A percentile compares a stretch with the other conserved stretches of the same genome.
These are phyloP conservation scores for Biscogniauxia mediterranea DNA, from an alignment of 2,329 filamentous ascomycete species.

Conservation along the genomic window DNA sequence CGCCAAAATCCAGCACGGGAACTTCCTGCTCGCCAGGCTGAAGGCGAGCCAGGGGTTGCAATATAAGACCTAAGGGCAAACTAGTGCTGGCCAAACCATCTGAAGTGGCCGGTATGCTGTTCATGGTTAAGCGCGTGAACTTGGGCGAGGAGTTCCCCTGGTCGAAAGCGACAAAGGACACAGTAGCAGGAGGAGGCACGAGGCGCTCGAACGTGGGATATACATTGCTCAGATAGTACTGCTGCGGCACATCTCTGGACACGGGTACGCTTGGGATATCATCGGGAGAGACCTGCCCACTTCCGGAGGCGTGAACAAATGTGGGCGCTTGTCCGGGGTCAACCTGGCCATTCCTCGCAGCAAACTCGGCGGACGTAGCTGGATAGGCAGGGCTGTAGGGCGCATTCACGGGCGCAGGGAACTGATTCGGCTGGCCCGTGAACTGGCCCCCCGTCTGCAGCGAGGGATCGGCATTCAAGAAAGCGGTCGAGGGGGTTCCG, in stretches of 20 bases:
- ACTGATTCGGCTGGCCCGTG: conserved; percentile 54
- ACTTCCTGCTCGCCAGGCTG: conserved; percentile 84
- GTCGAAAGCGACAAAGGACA: conserved; percentile 91
- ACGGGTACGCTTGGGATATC: conserved; percentile 89
- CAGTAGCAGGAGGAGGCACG: conserved; percentile 80
- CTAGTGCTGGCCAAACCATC: conserved; percentile 80
- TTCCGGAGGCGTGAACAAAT: conserved; percentile 59
- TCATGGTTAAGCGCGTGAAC: conserved; percentile 85
- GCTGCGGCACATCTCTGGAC: conserved; percentile 77
- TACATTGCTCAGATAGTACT: conserved; percentile 80
- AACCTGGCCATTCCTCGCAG: conserved; percentile 38
- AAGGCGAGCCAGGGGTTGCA: conserved; percentile 83
- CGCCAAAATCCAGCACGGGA: conserved; percentile 93
- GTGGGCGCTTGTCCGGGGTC: conserved; percentile 41
- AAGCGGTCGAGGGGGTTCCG: conserved; percentile 54
- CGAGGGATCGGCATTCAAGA: conserved; percentile 55
- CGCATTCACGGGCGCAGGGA: conserved; percentile 57
- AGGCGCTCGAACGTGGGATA: conserved; percentile 97
- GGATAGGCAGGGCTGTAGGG: conserved; percentile 47
- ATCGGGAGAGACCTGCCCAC: conserved; percentile 80
- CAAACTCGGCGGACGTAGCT: conserved; percentile 45
- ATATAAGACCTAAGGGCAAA: conserved; percentile 79
- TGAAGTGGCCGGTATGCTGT: conserved; percentile 81
- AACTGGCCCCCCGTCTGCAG: conserved; percentile 46
- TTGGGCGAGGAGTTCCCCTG: conserved; percentile 97